Base-by-base conservation (phyloP, 805 yeast species). In the Lachancea sp. region DNA sequence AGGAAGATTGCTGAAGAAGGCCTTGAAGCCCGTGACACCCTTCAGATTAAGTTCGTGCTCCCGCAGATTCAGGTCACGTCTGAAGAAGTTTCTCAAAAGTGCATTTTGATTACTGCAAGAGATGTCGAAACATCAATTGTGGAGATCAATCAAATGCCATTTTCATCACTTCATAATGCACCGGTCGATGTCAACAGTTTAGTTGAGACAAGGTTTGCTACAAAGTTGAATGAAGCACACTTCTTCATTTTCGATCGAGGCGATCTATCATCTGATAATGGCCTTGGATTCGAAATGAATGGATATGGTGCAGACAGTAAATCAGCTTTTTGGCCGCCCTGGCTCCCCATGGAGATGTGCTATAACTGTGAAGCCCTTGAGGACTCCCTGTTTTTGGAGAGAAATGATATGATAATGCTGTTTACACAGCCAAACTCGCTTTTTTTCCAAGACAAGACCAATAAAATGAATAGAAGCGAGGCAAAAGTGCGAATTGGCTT, bases 301-400 rank as follows among this genome's bases (percentile, higher is more conserved):
- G 58, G 61, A 12, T 61, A 60, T 36, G 61, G 67, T 7, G 52
- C 58, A 38, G 58, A 62, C 11, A 52, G 49, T 3, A 49, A 52
- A 9, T 49, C 57, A 1, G 49, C 43, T 26, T 53, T 61, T 57
- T 82, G 87, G 87, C 85, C 87, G 0, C 87, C 87, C 0, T 74
- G 77, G 73, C 53, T 82, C 17, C 85, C 85, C 0, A 53, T 79
- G 43, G 89, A 82, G 57, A 71, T 78, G 53, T 78, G 83, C 56
- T 77, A 75, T 51, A 73, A 74, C 38, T 69, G 74, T 10, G 67
- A 68, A 0, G 39, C 66, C 5, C 57, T 80, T 42, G 63, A 63
- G 3, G 68, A 71, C 17, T 67, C 73, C 41, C 62, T 74, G 4
- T 70, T 81, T 33, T 66, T 81, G 30, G 73, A 76, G 46, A 69